Base-by-base conservation (phyloP, 1,139 yeast genomes). In the Fermentozyma sake region DNA sequence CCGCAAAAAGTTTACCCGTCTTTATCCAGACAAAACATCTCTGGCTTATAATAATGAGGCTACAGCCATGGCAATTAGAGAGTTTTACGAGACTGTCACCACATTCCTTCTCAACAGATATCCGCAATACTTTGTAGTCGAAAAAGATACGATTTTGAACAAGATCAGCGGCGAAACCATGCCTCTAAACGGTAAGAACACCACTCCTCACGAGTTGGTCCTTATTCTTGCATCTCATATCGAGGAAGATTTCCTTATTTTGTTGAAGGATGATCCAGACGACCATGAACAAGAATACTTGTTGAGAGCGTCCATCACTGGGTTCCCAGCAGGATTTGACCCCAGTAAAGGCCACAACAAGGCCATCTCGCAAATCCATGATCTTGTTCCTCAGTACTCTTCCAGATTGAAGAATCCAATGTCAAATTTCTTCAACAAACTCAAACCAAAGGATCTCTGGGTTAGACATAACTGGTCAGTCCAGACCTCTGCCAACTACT, bases 281-380 rank as follows among this genome's bases (percentile, higher is more conserved):
- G 45, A 60, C 23, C 41, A 44, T 11, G 52, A 57, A 3, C 52
- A 52, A 28, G 72, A 66, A 36, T 66, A 64, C 33, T 48, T 48
- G 15, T 38, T 61, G 16, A 42, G 65, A 22, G 63, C 66, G 2
- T 40, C 55, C 8, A 44, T 61, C 7, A 59, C 58, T 8, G 69
- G 68, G 5, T 62, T 61, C 24, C 68, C 71, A 3, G 58, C 65
- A 4, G 71, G 71, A 2, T 64, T 65, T 38, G 69, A 62, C 35
- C 71, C 72, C 4, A 46, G 57, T 7, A 40, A 38, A 3, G 45
- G 50, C 24, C 53, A 50, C 34, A 50, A 61, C 38, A 43, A 56
- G 37, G 63, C 67, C 3, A 50, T 66, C 3, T 63, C 69, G 2
- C 44, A 39, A 27, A 62, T 65, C 27, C 72, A 66, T 32, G 44